Base-by-base conservation (phyloP, 768 basidiomycete species). In the Boletus rubroflammeus region DNA sequence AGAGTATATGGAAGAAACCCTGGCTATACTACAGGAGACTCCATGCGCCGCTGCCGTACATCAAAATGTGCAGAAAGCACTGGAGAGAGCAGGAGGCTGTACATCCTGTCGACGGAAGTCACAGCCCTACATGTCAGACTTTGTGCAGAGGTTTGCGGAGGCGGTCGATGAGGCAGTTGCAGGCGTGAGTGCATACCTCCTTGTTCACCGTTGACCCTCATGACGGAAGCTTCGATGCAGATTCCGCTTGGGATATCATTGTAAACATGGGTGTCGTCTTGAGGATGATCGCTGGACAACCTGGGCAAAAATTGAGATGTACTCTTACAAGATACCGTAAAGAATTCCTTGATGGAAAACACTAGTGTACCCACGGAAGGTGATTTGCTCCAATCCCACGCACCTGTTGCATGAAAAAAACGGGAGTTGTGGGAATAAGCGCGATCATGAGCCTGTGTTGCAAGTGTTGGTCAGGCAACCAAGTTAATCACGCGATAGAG, bases 1-100 rank as follows among this genome's bases (percentile, higher is more conserved):
- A 6, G 67, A 65, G 41, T 69, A 69, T 50, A 66, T 69, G 68
- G 67, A 68, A 1, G 60, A 62, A 49, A 66, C 63, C 10, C 31
- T 61, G 28, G 50, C 34, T 10, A 47, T 43, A 39, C 32, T 71
- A 19, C 52, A 59, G 44, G 60, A 64, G 40, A 67, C 59, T 6
- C 67, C 69, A 13, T 68, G 69, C 40, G 47, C 55, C 25, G 21
- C 46, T 23, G 62, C 55, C 13, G 64, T 66, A 17, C 42, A 53
- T 25, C 47, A 56, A 53, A 54, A 53, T 15, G 47, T 59, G 26
- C 42, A 42, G 17, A 62, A 58, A 29, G 68, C 66, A 9, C 10
- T 67, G 13, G 54, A 47, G 36, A 47, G 49, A 14, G 66, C 61
- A 2, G 59, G 21, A 7, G 50, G 41, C 17, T 67, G 66, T 35